Conservation (phyloP, 257 asterid species). For the Solanum bulbocastanum region DNA sequence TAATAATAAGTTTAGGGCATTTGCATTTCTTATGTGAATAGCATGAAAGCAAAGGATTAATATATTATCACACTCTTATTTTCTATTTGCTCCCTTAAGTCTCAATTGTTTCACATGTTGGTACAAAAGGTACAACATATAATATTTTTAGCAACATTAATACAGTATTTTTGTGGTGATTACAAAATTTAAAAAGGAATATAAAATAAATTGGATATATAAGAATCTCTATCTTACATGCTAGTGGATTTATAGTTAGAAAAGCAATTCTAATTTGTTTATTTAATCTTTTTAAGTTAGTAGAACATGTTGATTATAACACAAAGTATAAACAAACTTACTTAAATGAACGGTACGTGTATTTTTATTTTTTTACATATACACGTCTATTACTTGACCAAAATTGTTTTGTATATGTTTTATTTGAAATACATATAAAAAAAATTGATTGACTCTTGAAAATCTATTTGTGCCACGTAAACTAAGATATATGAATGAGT, state of each 20-base stretch:
- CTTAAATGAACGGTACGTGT: too few relatives aligned
- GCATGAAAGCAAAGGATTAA: background rate
- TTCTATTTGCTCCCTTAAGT: background rate
- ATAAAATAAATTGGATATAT: conserved; percentile 5
- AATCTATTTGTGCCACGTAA: too few relatives aligned
- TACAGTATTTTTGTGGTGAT: background rate
- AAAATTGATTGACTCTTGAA: background rate
- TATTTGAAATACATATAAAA: too few relatives aligned
- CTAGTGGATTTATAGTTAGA: background rate
- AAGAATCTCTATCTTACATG: conserved; percentile 13
- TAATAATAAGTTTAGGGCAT: background rate
- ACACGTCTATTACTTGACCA: too few relatives aligned
- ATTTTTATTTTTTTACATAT: too few relatives aligned
- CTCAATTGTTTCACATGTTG: background rate
- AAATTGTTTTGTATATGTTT: too few relatives aligned
- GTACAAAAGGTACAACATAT: background rate
- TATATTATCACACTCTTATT: background rate
- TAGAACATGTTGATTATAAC: too few relatives aligned
- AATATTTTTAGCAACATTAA: background rate
- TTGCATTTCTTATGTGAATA: conserved; percentile 1
- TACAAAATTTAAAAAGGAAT: background rate
- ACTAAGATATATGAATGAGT: background rate
- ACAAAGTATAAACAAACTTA: too few relatives aligned
- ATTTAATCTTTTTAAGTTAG: too few relatives aligned
- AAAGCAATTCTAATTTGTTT: too few relatives aligned